Evolutionary conservation across 495 filamentous ascomycete genomes (phyloP), one percentile per base, ranked within the genome.

Genomic region (Neurospora terricola): DNA sequence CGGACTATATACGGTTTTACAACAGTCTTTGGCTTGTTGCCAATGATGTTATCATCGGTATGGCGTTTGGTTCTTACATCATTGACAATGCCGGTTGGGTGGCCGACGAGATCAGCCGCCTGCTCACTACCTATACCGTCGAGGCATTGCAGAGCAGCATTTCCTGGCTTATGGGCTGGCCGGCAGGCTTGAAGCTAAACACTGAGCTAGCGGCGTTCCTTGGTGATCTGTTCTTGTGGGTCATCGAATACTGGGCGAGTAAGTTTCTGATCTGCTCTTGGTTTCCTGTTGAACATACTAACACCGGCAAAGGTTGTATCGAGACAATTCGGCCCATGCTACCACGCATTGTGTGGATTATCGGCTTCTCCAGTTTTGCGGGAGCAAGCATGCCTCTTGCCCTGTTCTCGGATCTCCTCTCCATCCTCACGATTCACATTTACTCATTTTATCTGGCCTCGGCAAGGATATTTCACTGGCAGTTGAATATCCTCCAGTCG

Each of bases 1-100:
- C 96, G 5, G 95, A 98, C 80, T 99, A 99, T 78, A 99, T 99
- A 76, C 93, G 96, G 43, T 99, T 99, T 81, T 99, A 97, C 81
- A 98, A 98, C 83, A 97, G 94, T 76, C 84, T 99, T 23, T 99
- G 96, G 96, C 92, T 99, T 30, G 96, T 99, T 21, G 94, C 94
- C 27, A 99, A 99, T 81, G 96, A 99, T 83, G 91, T 98, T 39
- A 99, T 99, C 72, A 99, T 99, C 43, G 96, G 96, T 16, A 97
- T 98, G 77, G 96, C 96, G 7, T 82, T 98, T 18, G 96, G 96
- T 0, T 96, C 94, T 0, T 98, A 97, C 80, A 97, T 99, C 76
- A 96, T 98, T 71, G 96, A 98, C 78, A 98, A 98, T 77, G 89
- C 93, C 1, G 87, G 88, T 68, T 93, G 90, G 88, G 93, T 98